These are phyloP conservation scores for Xylogone sp. DNA, from an alignment of 2,329 filamentous ascomycete species.

Conservation along the genomic window DNA sequence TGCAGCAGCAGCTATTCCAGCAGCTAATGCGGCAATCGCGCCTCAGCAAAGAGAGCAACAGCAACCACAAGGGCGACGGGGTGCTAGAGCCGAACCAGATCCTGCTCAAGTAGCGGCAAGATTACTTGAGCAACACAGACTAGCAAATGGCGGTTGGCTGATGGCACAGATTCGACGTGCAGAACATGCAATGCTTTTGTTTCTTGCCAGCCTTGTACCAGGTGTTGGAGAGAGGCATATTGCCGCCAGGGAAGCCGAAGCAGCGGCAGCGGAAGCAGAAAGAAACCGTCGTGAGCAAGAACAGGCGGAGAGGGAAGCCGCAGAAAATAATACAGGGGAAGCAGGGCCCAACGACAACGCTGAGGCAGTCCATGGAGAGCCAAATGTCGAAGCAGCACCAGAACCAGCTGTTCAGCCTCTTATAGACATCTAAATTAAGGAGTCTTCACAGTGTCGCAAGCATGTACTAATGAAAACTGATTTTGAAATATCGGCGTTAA, in stretches of 20 bases:
- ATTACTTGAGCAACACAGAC: constrained; percentile 42
- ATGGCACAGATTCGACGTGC: constrained; percentile 47
- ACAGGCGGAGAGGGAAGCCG: constrained; percentile 15
- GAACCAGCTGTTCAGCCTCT: neutral
- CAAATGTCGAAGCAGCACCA: neutral
- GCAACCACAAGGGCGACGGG: constrained; percentile 7
- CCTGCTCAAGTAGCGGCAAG: constrained; percentile 51
- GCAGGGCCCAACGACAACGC: neutral
- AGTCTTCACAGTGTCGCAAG: too few species aligned
- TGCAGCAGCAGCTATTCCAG: constrained; percentile 25
- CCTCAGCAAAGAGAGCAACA: constrained; percentile 21
- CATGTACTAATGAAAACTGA: neutral
- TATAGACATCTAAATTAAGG: neutral
- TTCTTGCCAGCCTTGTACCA: constrained; percentile 62
- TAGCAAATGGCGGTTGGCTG: constrained; percentile 45
- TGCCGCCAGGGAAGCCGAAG: constrained; percentile 28
- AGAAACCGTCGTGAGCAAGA: constrained; percentile 18
- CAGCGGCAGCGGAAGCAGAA: constrained; percentile 22
- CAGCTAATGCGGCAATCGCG: constrained; percentile 27
- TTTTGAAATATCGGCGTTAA: neutral
- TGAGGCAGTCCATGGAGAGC: constrained; percentile 1
- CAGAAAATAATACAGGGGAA: neutral
- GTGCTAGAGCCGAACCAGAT: constrained; percentile 28
- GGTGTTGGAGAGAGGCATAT: constrained; percentile 65
- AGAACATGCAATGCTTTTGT: constrained; percentile 58